Evolutionary conservation across 257 asterid genomes (phyloP), one percentile per base, ranked within the genome.

Genomic region (Solanum phureja): DNA sequence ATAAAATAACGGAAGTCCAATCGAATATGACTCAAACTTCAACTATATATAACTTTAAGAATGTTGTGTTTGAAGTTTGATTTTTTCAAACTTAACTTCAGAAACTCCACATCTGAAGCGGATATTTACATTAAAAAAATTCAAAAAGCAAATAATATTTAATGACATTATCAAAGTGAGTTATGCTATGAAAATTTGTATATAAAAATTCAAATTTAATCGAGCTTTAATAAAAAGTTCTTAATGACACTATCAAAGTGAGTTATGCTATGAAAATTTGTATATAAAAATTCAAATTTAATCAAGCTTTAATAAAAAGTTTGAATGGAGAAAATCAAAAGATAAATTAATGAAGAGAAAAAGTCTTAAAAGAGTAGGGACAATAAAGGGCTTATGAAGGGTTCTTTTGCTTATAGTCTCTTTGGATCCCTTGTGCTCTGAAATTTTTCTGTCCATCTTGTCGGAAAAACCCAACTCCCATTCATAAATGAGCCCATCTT

Each of bases 341-440:
- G 24, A 2, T 18, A 73, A 73, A 34, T 34, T 34, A 73, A 73
- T 4, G 46, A 72, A 18, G 11, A 72, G 27, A 72, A 19, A 18
- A 73, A 18, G 16, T 14, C 33, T 56, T 4, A 42, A 14, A 73
- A 29, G 21, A 79, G 76, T 10, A 46, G 72, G 76, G 34, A 19
- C 62, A 72, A 82, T 89, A 86, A 42, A 91, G 90, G 94, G 93
- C 88, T 93, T 93, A 92, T 91, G 91, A 92, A 92, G 92, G 94
- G 92, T 89, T 92, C 86, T 18, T 76, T 82, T 29, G 42, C 69
- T 11, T 71, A 16, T 7, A 35, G 31, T 6, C 60, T 88, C 88
- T 92, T 90, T 90, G 85, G 95, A 95, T 90, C 91, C 33, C 93
- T 88, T 83, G 42, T 86, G 91, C 88, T 74, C 66, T 86, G 86